Evolutionary conservation across 257 asterid species (phyloP), one percentile per base, ranked within the genome.

Genomic region (Nicotiana paniculata): DNA sequence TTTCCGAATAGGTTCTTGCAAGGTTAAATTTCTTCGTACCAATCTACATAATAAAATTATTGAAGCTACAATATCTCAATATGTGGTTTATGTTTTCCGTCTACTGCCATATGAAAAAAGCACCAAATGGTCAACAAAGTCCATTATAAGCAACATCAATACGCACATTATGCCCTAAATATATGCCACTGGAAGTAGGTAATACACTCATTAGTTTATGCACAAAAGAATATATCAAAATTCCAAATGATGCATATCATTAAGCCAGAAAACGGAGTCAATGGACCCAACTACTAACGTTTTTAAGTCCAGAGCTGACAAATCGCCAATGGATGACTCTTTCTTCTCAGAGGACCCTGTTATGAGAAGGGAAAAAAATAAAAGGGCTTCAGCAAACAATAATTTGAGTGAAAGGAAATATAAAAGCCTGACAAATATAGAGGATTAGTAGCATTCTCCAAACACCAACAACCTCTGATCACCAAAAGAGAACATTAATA

Each of bases 261-360:
- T 46, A 72, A 48, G 62, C 43, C 51, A 13, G 37, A 48, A 74
- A 74, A 24, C 62, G 48, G 24, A 74, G 28, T 26, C 43, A 74
- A 26, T 48, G 43, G 39, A 0, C 62, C 67, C 26, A 37, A 65
- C 43, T 55, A 88, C 91, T 86, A 81, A 92, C 97, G 95, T 86
- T 88, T 91, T 96, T 79, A 92, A 84, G 89, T 90, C 95, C 92
- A 93, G 88, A 78, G 95, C 88, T 61, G 98, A 85, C 83, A 93
- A 87, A 35, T 93, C 97, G 57, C 93, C 97, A 82, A 92, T 80
- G 54, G 92, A 82, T 79, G 91, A 62, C 61, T 88, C 81, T 78
- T 87, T 94, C 86, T 86, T 92, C 89, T 93, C 96, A 4, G 94
- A 86, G 83, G 95, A 84, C 81, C 90, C 98, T 95, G 91, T 88